Conservation (phyloP, 352 stramenopile species). For the Phytopythium aichiense region DNA sequence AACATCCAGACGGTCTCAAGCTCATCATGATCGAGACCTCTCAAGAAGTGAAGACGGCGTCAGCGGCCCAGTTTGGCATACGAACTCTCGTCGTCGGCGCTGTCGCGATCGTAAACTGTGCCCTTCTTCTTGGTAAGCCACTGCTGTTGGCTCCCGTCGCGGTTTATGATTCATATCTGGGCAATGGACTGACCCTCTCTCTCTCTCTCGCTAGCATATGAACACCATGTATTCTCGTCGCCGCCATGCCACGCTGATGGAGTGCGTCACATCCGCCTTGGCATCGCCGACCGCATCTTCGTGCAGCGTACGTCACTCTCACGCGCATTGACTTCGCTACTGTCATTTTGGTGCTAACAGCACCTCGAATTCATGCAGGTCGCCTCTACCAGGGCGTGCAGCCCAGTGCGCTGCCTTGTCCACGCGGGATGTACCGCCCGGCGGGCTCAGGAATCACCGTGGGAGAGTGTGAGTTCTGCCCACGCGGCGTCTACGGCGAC, state of each 20-base stretch:
- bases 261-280: constrained; percentile 1
- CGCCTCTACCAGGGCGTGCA: constrained; percentile 56
- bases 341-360: not conserved
- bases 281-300: constrained; percentile 2
- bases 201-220: not conserved
- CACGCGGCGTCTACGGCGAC: constrained; percentile 69
- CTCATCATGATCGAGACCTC: not conserved
- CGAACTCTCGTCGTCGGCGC: not conserved
- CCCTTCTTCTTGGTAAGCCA: not conserved
- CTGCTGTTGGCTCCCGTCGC: not conserved
- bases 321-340: not conserved
- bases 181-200: not conserved
- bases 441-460: constrained; percentile 36
- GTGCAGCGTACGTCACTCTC: not conserved
- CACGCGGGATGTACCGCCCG: constrained; percentile 62
- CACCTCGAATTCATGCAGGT: not conserved
- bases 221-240: constrained; percentile 3
- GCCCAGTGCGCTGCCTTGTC: constrained; percentile 36
- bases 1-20: not conserved
- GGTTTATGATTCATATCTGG: not conserved
- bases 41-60: not conserved
- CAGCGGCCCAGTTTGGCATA: not conserved
- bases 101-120: not conserved
- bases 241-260: not conserved
- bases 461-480: constrained; percentile 65